Evolutionary conservation across 192 early-diverging fungal genomes (phyloP), one percentile per base, ranked within the genome.

Genomic region (Gamsiella multidivaricata): DNA sequence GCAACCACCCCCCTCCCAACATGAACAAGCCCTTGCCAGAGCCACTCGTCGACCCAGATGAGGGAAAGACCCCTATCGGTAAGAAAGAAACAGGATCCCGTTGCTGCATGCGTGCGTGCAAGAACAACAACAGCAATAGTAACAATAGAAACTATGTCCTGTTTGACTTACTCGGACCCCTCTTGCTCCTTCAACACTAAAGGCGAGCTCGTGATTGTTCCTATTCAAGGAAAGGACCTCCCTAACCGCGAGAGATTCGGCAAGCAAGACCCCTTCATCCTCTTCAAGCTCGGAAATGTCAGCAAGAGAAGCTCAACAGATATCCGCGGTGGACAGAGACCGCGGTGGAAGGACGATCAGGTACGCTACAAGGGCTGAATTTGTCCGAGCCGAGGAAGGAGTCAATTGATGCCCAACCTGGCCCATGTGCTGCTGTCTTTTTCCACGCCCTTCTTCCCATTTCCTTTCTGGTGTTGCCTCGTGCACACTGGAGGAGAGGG

Each of bases 281-380:
- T 86, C 22, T 82, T 88, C 69, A 68, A 80, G 18, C 60, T 88
- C 25, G 85, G 78, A 54, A 84, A 83, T 41, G 78, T 69, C 32
- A 61, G 75, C n/a, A 84, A 84, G 65, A 81, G 80, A 46, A 80
- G 74, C 17, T 70, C 71, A n/a, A 85, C 87, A 22, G 85, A 86
- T 37, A 73, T 85, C 49, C 76, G 85, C 11, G 87, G 87, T 61
- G 87, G 87, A 17, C 87, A 88, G 47, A 70, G 81, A 31, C 87
- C 87, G 10, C 45, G 59, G 39, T 88, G 87, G 87, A 78, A 78
- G 57, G 87, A 88, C 51, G 85, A 86, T 45, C 84, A 88, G 81
- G 82, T 88, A 81, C 28, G 18, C 25, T 10, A 33, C 18, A 31
- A 20, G 20, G 54, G 17, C 54, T 31, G 22, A 50, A 12, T 20